phyloP scores from a whole-genome alignment of 78 protist species.

The Protostelium mycophagum region DNA sequence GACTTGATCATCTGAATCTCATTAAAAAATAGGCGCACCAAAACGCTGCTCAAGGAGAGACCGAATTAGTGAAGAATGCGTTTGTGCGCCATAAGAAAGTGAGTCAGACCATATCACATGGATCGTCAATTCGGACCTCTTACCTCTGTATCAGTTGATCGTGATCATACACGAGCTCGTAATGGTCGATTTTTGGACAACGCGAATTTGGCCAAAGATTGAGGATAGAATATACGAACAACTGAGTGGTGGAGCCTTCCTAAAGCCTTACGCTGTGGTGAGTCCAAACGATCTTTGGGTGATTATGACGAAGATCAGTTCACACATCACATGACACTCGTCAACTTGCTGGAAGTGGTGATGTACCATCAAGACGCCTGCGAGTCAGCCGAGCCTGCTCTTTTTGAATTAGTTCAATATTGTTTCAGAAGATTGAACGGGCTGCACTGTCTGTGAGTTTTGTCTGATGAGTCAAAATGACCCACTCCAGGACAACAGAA shows the following conservation, averaged over 20 bases:
- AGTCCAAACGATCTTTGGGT: neutral
- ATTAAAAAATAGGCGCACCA: neutral
- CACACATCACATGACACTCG: neutral
- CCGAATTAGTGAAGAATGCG: neutral
- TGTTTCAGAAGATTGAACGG: neutral
- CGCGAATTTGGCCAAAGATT: neutral
- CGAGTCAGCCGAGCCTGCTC: neutral
- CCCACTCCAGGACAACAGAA: neutral
- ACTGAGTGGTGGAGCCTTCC: neutral
- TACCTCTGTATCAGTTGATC: neutral
- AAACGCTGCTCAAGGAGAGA: neutral
- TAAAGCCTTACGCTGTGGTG: neutral
- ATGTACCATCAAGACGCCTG: neutral
- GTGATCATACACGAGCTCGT: neutral
- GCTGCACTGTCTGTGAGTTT: neutral
- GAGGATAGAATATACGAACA: neutral
- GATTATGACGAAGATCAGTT: neutral
- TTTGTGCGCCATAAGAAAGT: neutral
- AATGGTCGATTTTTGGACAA: neutral
- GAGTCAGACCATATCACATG: neutral
- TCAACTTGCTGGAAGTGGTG: neutral
- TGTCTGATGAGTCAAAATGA: neutral
- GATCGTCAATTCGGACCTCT: no score
- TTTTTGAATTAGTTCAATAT: neutral
- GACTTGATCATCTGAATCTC: no score